phyloP scores from a whole-genome alignment of 768 basidiomycete genomes.

The Boletus pseudopeckii region DNA sequence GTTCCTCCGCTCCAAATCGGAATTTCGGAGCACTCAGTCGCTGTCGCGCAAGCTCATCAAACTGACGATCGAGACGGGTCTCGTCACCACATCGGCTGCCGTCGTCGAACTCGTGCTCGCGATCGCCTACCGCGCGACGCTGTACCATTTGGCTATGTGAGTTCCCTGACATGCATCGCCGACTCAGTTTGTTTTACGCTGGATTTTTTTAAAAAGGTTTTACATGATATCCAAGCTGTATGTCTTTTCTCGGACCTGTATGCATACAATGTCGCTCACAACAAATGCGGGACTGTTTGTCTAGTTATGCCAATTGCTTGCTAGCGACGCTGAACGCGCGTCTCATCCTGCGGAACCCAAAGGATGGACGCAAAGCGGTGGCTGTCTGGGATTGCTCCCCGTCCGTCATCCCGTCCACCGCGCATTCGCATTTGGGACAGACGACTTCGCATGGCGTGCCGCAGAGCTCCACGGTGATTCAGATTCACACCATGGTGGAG shows the following conservation, averaged over 20 bases:
- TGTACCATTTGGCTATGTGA: conserved; percentile 8
- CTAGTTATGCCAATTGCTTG: conserved; percentile 15
- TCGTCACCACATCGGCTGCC: conserved; percentile 9
- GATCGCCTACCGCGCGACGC: conserved; percentile 3
- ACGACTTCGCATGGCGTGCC: background rate
- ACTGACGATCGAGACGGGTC: conserved; percentile 12
- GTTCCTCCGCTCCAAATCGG: conserved; percentile 2
- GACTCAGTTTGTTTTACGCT: background rate
- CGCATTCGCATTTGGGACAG: too few species aligned
- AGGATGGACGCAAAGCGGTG: background rate
- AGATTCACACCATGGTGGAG: background rate
- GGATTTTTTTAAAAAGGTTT: background rate
- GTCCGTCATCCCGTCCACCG: background rate
- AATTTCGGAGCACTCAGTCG: background rate
- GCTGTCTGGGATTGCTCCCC: background rate
- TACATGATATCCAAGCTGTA: background rate
- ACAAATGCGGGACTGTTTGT: background rate
- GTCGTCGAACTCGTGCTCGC: conserved; percentile 6
- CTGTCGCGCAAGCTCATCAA: background rate
- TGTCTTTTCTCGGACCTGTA: background rate
- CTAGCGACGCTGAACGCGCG: conserved; percentile 6
- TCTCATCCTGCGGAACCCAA: background rate
- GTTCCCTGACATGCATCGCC: background rate
- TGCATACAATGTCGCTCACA: background rate
- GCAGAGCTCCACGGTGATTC: background rate